These are phyloP conservation scores for Rosellinia necatrix DNA, from an alignment of 2,329 filamentous ascomycete species.

Conservation along the genomic window DNA sequence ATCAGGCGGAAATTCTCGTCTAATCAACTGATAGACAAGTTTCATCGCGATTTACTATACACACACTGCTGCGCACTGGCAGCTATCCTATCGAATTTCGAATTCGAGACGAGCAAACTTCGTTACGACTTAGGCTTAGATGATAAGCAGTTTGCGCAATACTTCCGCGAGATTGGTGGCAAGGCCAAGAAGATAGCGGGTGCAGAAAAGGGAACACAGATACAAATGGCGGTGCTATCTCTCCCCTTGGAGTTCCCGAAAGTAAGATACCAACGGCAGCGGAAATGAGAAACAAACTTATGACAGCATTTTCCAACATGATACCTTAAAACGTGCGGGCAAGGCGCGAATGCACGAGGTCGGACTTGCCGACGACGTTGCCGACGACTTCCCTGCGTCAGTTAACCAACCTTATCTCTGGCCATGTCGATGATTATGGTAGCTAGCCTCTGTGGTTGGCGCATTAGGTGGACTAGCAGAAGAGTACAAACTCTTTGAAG, in stretches of 20 bases:
- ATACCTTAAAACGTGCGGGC: background rate
- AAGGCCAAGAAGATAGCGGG: conserved; percentile 64
- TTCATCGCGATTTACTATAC: conserved; percentile 71
- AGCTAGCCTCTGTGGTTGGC: background rate
- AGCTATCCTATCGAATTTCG: conserved; percentile 73
- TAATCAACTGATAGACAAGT: conserved; percentile 68
- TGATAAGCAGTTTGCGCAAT: conserved; percentile 70
- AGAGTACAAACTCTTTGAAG: background rate
- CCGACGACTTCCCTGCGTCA: too few species aligned
- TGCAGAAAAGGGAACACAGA: conserved; percentile 61
- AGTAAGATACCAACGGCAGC: conserved; percentile 41
- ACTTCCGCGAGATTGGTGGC: conserved; percentile 78
- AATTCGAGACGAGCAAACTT: conserved; percentile 71
- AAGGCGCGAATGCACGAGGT: background rate
- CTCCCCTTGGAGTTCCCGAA: conserved; percentile 86
- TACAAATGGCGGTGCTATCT: conserved; percentile 69
- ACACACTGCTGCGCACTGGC: conserved; percentile 75
- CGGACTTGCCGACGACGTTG: background rate
- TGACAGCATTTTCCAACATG: background rate
- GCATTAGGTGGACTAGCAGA: background rate
- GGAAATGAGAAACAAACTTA: background rate
- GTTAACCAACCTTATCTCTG: background rate
- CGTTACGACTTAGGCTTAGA: conserved; percentile 74
- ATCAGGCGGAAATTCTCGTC: conserved; percentile 73
- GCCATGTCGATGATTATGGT: background rate